These are phyloP conservation scores for Stachybotrys echinatus DNA, from an alignment of 2,329 filamentous ascomycete species.

Conservation along the genomic window DNA sequence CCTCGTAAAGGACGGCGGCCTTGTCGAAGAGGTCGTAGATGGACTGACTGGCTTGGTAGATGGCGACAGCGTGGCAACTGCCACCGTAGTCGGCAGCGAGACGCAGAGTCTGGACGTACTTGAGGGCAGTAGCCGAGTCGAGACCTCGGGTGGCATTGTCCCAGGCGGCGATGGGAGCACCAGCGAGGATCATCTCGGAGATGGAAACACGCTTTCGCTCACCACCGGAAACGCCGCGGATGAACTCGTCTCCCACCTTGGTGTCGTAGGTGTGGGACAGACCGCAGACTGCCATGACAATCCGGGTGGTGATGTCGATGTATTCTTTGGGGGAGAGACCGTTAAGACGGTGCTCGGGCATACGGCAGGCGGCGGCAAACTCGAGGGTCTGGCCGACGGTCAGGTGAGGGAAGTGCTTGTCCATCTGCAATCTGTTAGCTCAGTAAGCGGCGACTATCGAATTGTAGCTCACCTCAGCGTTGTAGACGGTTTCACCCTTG, in stretches of 20 bases:
- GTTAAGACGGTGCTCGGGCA: slow-evolving; percentile 42
- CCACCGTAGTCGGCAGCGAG: slow-evolving; percentile 59
- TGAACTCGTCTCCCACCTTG: slow-evolving; percentile 62
- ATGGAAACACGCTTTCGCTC: slow-evolving; percentile 67
- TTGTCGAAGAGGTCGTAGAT: slow-evolving; percentile 69
- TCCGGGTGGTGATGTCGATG: slow-evolving; percentile 40
- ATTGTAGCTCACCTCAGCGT: slow-evolving; percentile 43
- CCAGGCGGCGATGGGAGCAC: slow-evolving; percentile 58
- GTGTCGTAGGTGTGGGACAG: slow-evolving; percentile 58
- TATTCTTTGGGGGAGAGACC: slow-evolving; percentile 36
- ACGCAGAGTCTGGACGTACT: slow-evolving; percentile 54
- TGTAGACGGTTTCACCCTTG: slow-evolving; percentile 61
- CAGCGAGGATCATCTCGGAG: slow-evolving; percentile 55
- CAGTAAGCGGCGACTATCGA: slow-evolving; percentile 37
- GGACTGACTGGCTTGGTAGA: slow-evolving; percentile 66
- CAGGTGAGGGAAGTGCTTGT: slow-evolving; percentile 53
- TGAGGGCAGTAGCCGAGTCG: slow-evolving; percentile 60
- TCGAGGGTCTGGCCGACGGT: slow-evolving; percentile 66
- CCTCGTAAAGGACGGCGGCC: slow-evolving; percentile 61
- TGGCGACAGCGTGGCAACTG: slow-evolving; percentile 54
- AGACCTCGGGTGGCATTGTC: slow-evolving; percentile 63
- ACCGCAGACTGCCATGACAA: slow-evolving; percentile 51
- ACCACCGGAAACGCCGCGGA: slow-evolving; percentile 63
- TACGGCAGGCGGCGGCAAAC: slow-evolving; percentile 60
- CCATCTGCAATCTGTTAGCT: slow-evolving; percentile 49